Evolutionary conservation across 2,329 filamentous ascomycete species (phyloP).

Genomic region (Claviceps fusiformis): DNA sequence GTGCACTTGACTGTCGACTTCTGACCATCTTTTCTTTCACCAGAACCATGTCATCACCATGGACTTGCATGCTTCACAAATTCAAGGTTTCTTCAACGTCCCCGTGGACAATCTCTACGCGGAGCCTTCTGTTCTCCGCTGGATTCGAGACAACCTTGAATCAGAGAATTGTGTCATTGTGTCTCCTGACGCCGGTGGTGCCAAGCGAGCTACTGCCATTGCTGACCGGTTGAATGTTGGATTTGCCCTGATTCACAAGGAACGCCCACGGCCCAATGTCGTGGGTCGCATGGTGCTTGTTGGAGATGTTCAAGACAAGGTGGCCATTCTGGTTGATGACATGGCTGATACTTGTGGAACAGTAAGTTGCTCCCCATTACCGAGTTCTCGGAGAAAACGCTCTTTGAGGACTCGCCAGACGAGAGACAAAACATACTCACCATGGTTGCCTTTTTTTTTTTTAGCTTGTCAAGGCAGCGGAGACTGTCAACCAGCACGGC

Average conservation of each 20-base stretch:
- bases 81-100: slow-evolving; percentile 89
- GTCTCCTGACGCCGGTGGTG: slow-evolving; percentile 85
- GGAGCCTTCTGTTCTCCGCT: slow-evolving; percentile 80
- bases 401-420: not conserved
- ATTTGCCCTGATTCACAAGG: slow-evolving; percentile 95
- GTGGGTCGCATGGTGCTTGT: slow-evolving; percentile 91
- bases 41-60: slow-evolving; percentile 65
- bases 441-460: not conserved
- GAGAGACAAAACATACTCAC: not conserved
- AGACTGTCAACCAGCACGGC: slow-evolving; percentile 75
- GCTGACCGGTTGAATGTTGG: slow-evolving; percentile 81
- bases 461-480: slow-evolving; percentile 62
- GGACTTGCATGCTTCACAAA: slow-evolving; percentile 89
- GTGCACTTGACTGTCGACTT: not conserved
- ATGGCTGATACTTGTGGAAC: slow-evolving; percentile 97
- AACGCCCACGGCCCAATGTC: slow-evolving; percentile 73
- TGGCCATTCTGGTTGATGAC: slow-evolving; percentile 92
- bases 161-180: slow-evolving; percentile 84
- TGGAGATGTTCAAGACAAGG: slow-evolving; percentile 79
- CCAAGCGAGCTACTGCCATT: slow-evolving; percentile 86
- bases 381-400: not conserved
- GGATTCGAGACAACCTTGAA: slow-evolving; percentile 77
- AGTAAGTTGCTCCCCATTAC: slow-evolving; percentile 12
- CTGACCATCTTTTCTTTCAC: not conserved
- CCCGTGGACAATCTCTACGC: slow-evolving; percentile 73